Percentiles rank a stretch among this genome's conserved stretches.
phyloP scores from a whole-genome alignment of 129 eudicot genomes.

The Arctium lappa region DNA sequence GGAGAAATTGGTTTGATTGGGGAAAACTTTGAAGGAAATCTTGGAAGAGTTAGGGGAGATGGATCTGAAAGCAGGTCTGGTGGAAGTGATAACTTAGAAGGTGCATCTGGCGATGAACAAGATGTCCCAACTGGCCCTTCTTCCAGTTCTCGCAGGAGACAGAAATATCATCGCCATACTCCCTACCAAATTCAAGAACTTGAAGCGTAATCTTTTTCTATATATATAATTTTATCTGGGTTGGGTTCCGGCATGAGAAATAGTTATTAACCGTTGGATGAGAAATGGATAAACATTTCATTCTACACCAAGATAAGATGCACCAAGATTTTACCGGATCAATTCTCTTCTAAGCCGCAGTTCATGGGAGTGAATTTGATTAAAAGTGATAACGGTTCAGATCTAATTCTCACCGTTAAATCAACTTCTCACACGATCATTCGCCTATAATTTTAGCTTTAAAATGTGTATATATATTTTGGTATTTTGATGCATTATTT shows the following conservation, averaged over 20 bases:
- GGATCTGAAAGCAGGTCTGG: constrained; percentile 71
- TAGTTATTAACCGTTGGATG: too few relatives aligned
- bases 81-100: constrained; percentile 70
- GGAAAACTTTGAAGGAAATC: constrained; percentile 43
- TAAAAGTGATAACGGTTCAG: too few relatives aligned
- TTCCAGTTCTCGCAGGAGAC: constrained; percentile 42
- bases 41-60: constrained; percentile 52
- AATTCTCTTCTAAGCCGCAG: too few relatives aligned
- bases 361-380: too few relatives aligned
- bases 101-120: constrained; percentile 67
- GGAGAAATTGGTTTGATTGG: constrained; percentile 60
- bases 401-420: too few relatives aligned
- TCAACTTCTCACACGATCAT: too few relatives aligned
- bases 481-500: not conserved
- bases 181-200: constrained; percentile 82
- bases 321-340: too few relatives aligned
- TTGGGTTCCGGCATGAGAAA: too few relatives aligned
- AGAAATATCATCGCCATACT: constrained; percentile 74
- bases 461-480: not conserved
- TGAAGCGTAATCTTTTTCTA: constrained; percentile 47
- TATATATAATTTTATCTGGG: not conserved
- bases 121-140: constrained; percentile 32
- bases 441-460: too few relatives aligned
- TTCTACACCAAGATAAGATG: too few relatives aligned
- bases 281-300: too few relatives aligned